Conservation (phyloP, 805 yeast species). For the Yamadazyma olivae region DNA sequence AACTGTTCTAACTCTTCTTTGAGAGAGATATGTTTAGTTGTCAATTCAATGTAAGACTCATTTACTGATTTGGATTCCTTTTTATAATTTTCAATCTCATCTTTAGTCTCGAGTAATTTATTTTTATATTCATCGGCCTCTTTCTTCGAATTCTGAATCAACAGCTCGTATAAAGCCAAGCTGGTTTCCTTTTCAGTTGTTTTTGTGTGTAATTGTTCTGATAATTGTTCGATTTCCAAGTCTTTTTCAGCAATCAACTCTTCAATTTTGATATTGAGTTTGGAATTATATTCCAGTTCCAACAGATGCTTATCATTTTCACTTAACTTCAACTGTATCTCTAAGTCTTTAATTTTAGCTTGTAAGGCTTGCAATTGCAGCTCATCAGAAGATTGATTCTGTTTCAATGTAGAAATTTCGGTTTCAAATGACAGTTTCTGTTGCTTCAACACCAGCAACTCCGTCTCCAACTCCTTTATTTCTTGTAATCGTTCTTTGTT, state of each 20-base stretch:
- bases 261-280: constrained; percentile 10
- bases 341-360: background rate
- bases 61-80: no score
- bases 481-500: background rate
- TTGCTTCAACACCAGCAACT: background rate
- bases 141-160: constrained; percentile 3
- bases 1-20: background rate
- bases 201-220: constrained; percentile 5
- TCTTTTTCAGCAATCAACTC: constrained; percentile 8
- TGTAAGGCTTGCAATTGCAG: background rate
- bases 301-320: constrained; percentile 8
- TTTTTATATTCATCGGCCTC: constrained; percentile 3
- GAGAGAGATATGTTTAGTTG: background rate
- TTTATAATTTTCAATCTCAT: constrained; percentile 1
- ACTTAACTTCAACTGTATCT: constrained; percentile 1
- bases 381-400: background rate
- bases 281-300: constrained; percentile 7
- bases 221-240: constrained; percentile 8
- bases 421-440: background rate
- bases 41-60: background rate
- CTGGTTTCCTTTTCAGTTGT: constrained; percentile 1
- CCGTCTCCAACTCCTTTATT: background rate
- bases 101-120: constrained; percentile 2
- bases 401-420: background rate
- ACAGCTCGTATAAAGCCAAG: background rate